Percentiles rank a stretch among this genome's conserved stretches.
phyloP scores from a whole-genome alignment of 2,329 filamentous ascomycete genomes.

The Apiospora pterosperma region DNA sequence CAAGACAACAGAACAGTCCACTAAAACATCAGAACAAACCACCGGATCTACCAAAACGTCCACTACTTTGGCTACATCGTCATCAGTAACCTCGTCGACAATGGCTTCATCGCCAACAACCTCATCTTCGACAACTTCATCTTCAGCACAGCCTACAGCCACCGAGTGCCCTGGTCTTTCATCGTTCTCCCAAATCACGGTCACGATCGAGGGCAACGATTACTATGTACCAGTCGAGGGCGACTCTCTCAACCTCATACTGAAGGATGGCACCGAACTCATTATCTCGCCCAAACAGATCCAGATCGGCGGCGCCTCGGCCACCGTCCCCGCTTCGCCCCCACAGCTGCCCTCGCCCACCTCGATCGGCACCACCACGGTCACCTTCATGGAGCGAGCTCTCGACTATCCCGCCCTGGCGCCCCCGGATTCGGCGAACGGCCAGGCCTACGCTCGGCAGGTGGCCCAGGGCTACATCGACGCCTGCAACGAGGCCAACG shows the following conservation, averaged over 20 bases:
- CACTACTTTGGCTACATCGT: not conserved
- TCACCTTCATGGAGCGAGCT: not conserved
- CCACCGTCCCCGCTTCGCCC: not conserved
- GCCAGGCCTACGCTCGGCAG: not conserved
- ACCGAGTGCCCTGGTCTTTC: not conserved
- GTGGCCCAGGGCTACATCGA: not conserved
- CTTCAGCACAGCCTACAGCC: not conserved
- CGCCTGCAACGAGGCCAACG: not conserved
- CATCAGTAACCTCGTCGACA: not conserved
- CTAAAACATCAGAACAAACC: not conserved
- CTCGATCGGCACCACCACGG: not conserved
- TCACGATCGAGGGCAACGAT: not conserved
- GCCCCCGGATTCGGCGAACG: not conserved
- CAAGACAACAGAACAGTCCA: not conserved
- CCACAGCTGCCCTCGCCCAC: not conserved
- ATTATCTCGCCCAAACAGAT: not conserved
- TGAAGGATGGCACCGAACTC: not conserved
- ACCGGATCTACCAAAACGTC: too few relatives aligned
- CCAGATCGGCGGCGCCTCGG: not conserved
- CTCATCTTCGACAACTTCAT: not conserved
- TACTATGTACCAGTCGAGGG: not conserved
- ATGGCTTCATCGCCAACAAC: not conserved
- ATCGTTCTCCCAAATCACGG: not conserved
- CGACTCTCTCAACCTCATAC: not conserved
- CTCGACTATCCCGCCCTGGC: not conserved